phyloP scores from a whole-genome alignment of 1,139 yeast species.

The Debaryomycetaceae sp. region DNA sequence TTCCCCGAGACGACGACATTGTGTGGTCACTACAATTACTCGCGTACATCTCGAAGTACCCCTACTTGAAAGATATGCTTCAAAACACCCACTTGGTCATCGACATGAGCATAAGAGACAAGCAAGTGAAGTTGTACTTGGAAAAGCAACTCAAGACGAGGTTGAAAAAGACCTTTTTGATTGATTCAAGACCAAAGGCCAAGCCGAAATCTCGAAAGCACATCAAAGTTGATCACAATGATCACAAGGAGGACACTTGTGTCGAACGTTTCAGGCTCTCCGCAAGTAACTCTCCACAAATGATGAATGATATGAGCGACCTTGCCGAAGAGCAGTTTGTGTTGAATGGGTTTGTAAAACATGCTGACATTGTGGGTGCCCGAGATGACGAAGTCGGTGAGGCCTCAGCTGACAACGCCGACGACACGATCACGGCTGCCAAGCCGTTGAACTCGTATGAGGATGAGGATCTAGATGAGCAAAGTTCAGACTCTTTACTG shows the following conservation, averaged over 20 bases:
- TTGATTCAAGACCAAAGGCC: conserved; percentile 30
- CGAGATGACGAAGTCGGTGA: conserved; percentile 25
- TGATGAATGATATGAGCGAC: conserved; percentile 30
- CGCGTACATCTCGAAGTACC: conserved; percentile 90
- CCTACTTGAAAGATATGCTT: conserved; percentile 67
- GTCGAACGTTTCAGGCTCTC: conserved; percentile 32
- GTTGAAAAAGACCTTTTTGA: conserved; percentile 26
- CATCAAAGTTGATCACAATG: conserved; percentile 7
- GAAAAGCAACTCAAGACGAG: conserved; percentile 36
- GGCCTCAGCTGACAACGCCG: conserved; percentile 20
- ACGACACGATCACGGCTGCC: conserved; percentile 15
- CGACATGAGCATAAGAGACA: conserved; percentile 51
- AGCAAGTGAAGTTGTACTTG: conserved; percentile 34
- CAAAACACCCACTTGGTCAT: conserved; percentile 65
- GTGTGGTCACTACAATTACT: conserved; percentile 88
- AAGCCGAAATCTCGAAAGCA: conserved; percentile 34
- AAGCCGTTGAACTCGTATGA: too few species aligned
- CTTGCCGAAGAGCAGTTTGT: conserved; percentile 31
- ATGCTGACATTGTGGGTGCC: conserved; percentile 7
- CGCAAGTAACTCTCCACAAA: conserved; percentile 41
- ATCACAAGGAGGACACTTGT: conserved; percentile 12
- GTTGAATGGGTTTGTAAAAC: conserved; percentile 20
- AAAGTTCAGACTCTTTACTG: conserved; percentile 9
- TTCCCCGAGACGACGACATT: conserved; percentile 89
- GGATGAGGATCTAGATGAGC: conserved; percentile 14